Percentiles rank a stretch among this genome's conserved stretches.
phyloP scores from a whole-genome alignment of 164 flowering plant genomes.

The Piper longum region DNA sequence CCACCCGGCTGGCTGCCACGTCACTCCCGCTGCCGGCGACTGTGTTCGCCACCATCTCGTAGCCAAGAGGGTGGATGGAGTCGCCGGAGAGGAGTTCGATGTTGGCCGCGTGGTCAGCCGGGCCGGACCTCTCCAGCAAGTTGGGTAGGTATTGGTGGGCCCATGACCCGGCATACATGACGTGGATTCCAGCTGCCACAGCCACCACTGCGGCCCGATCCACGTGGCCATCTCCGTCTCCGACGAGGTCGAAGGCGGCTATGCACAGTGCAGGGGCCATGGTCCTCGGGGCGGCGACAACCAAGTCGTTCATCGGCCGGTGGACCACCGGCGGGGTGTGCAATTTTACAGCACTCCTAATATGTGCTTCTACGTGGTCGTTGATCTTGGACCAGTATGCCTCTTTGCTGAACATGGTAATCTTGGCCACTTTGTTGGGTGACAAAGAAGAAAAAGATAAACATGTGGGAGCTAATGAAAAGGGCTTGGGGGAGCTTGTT shows the following conservation, averaged over 20 bases:
- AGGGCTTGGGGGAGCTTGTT: no score
- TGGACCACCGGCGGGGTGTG: slow-evolving; percentile 29
- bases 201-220: slow-evolving; percentile 32
- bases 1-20: slow-evolving; percentile 21
- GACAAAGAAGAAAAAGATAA: no score
- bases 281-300: slow-evolving; percentile 35
- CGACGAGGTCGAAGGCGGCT: slow-evolving; percentile 56
- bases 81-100: slow-evolving; percentile 44
- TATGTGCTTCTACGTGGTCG: slow-evolving; percentile 30
- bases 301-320: slow-evolving; percentile 48
- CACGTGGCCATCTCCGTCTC: slow-evolving; percentile 16
- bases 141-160: slow-evolving; percentile 29
- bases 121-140: slow-evolving; percentile 12
- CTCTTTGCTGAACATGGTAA: slow-evolving; percentile 8
- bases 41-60: slow-evolving; percentile 32
- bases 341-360: slow-evolving; percentile 23
- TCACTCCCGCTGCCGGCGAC: slow-evolving; percentile 10
- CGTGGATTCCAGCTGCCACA: slow-evolving; percentile 50
- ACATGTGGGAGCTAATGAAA: no score
- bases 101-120: slow-evolving; percentile 19
- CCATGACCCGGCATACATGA: slow-evolving; percentile 32
- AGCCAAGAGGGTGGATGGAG: slow-evolving; percentile 13
- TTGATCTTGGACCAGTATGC: slow-evolving; percentile 31
- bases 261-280: slow-evolving; percentile 44
- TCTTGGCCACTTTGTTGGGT: no score